Base-by-base conservation (phyloP, 2,329 filamentous ascomycete genomes). In the Mycogone perniciosa region DNA sequence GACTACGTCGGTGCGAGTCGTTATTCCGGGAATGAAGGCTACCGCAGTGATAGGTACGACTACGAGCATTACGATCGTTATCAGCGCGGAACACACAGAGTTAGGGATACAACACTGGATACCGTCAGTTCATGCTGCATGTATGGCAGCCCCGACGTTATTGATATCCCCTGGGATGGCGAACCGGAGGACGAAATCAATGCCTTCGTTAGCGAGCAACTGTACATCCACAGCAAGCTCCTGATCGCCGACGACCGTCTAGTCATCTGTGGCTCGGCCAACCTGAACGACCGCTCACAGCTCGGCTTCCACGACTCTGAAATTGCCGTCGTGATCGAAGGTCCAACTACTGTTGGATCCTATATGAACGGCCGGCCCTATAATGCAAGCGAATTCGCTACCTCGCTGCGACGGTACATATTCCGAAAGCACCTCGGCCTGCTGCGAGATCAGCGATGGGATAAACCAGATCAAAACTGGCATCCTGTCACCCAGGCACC, bases 371-470 rank as follows among this genome's bases (percentile, higher is more conserved):
- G 88, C 3, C 72, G 76, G 26, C 81, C 81, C 0, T 95, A 79
- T 72, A 77, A 75, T 31, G 92, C 88, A 6, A 84, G 84, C 7
- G 78, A 80, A 51, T 91, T 92, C 62, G 90, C 90, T 1, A 75
- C 88, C 5, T 88, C 85, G 1, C 83, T 96, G 8, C 86, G 92
- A 26, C 82, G 91, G 34, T 83, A 90, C 64, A 81, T 96, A 56
- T 96, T 89, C 82, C 83, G 91, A 59, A 95, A 96, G 72, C 92
- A 96, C 64, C 79, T 96, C 2, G 92, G 92, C 40, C 77, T 96
- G 7, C 75, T 96, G 7, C 84, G 85, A 0, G 76, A 88, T 7
- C 89, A 96, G 66, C 73, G 75, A 33, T 82, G 85, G 60, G 86
- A 85, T 53, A 71, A 68, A 3, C 76, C 84, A 5, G 80, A 87